These are phyloP conservation scores for Cryptosporidium bovis DNA, from an alignment of 169 alveolate genomes.

Conservation along the genomic window DNA sequence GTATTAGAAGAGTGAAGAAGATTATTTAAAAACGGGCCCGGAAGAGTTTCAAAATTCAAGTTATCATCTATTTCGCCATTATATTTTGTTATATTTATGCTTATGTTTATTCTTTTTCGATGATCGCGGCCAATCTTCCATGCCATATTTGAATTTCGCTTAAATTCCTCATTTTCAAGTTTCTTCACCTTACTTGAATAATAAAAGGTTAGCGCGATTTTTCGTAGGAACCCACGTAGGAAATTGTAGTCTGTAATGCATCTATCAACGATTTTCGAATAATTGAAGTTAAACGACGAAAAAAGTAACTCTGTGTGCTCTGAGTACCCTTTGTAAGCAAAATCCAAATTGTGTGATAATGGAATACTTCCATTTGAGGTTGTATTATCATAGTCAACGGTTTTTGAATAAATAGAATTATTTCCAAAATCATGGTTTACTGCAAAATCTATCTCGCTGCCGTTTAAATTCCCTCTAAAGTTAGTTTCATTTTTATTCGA, in stretches of 20 bases:
- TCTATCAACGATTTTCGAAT: constrained; percentile 1
- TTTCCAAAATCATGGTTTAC: too few species aligned
- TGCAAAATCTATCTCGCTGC: too few species aligned
- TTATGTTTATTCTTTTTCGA: constrained; percentile 2
- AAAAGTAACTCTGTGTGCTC: constrained; percentile 7
- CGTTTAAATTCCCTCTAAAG: too few species aligned
- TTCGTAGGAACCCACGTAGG: constrained; percentile 19
- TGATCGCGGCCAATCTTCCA: constrained; percentile 9
- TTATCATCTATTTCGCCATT: neutral
- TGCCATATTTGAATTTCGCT: neutral
- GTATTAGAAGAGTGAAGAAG: constrained; percentile 6
- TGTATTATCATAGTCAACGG: too few species aligned
- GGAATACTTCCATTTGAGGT: too few species aligned
- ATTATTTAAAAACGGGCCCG: constrained; percentile 12
- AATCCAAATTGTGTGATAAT: too few species aligned
- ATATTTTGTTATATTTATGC: constrained; percentile 15
- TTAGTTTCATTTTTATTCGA: too few species aligned
- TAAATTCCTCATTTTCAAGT: constrained; percentile 35
- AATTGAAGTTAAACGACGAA: constrained; percentile 15
- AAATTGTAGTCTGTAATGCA: constrained; percentile 6
- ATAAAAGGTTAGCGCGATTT: constrained; percentile 32
- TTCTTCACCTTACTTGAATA: neutral
- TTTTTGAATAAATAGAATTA: too few species aligned
- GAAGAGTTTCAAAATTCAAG: constrained; percentile 13
- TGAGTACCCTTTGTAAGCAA: too few species aligned